These are phyloP conservation scores for Hypoxylon sp. DNA, from an alignment of 2,329 filamentous ascomycete species.

Conservation along the genomic window DNA sequence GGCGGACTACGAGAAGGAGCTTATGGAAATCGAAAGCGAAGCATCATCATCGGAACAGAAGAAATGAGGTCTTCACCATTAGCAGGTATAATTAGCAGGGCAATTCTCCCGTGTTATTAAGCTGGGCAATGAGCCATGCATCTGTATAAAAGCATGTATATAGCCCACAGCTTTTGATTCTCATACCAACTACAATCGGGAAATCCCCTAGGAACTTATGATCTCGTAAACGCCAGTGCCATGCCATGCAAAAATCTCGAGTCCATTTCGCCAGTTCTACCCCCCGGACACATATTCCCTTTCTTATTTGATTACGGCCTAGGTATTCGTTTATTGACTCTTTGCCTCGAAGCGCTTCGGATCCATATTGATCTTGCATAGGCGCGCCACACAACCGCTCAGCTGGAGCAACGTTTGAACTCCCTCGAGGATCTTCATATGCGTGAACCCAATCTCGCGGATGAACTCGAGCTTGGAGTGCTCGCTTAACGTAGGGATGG, in stretches of 20 bases:
- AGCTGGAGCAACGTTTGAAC: slow-evolving; percentile 95
- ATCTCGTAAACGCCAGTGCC: slow-evolving; percentile 51
- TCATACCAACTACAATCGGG: slow-evolving; percentile 25
- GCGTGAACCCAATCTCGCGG: slow-evolving; percentile 98
- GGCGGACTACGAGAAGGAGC: slow-evolving; percentile 76
- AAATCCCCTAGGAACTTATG: slow-evolving; percentile 13
- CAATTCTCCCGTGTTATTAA: slow-evolving; percentile 12
- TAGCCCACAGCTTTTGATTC: slow-evolving; percentile 41
- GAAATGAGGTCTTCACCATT: slow-evolving; percentile 42
- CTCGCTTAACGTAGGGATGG: slow-evolving; percentile 90
- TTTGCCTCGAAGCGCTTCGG: slow-evolving; percentile 77
- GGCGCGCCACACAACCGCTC: slow-evolving; percentile 89
- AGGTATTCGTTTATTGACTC: slow-evolving; percentile 30
- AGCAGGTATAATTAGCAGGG: not conserved
- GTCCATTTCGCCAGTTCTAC: slow-evolving; percentile 17
- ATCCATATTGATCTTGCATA: slow-evolving; percentile 98
- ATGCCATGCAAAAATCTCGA: slow-evolving; percentile 51
- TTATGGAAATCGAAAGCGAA: slow-evolving; percentile 62
- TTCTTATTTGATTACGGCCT: not conserved
- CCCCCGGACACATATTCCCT: not conserved
- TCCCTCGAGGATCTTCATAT: slow-evolving; percentile 99
- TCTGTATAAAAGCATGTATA: slow-evolving; percentile 37
- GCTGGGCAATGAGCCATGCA: slow-evolving; percentile 21
- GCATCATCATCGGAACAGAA: slow-evolving; percentile 42
- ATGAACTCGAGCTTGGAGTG: slow-evolving; percentile 98